phyloP scores from a whole-genome alignment of 208 protist species.

The Naegleria lovaniensis region DNA sequence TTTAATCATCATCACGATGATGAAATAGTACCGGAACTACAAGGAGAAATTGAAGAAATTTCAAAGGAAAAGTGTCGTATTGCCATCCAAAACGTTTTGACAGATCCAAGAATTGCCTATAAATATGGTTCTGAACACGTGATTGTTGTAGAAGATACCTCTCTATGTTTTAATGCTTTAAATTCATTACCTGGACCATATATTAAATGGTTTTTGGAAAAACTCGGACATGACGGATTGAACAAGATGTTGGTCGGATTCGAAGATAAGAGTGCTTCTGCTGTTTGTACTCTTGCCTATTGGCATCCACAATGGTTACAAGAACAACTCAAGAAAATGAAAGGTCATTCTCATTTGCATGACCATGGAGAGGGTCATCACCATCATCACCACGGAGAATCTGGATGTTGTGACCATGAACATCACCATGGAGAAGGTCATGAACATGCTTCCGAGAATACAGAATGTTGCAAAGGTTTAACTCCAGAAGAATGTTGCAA shows the following conservation, averaged over 20 bases:
- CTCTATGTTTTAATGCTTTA: constrained; percentile 90
- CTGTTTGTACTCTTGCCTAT: constrained; percentile 67
- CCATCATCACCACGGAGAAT: background rate
- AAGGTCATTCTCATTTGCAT: background rate
- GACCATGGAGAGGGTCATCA: background rate
- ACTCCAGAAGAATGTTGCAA: background rate
- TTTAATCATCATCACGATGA: too few species aligned
- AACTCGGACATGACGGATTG: constrained; percentile 75
- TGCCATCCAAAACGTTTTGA: constrained; percentile 57
- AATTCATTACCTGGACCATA: constrained; percentile 92
- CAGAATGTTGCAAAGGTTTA: background rate
- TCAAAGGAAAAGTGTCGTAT: constrained; percentile 79
- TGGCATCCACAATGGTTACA: background rate
- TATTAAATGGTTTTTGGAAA: constrained; percentile 95
- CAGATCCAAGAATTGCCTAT: background rate
- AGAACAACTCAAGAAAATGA: background rate
- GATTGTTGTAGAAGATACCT: constrained; percentile 93
- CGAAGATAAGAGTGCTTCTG: constrained; percentile 69
- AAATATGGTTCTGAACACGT: constrained; percentile 25
- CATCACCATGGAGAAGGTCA: background rate
- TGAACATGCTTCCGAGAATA: background rate
- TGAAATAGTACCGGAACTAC: constrained; percentile 81
- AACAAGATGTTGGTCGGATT: constrained; percentile 80
- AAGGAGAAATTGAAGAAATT: constrained; percentile 79
- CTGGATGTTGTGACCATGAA: background rate